Evolutionary conservation across 352 stramenopile genomes (phyloP), one percentile per base, ranked within the genome.

Genomic region (Stramenopiles sp.): DNA sequence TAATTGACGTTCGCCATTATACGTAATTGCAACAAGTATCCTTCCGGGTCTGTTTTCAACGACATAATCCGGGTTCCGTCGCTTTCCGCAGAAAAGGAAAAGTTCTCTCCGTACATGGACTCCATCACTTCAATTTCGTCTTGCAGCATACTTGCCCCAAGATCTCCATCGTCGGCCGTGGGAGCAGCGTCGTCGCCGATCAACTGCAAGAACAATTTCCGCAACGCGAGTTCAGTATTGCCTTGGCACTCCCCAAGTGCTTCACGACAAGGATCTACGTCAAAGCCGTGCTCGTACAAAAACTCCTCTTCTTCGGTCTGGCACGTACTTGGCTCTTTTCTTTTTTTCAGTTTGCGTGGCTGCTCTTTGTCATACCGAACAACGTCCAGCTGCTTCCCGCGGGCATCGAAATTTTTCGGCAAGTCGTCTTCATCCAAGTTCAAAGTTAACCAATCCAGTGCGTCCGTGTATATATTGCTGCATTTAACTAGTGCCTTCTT

Each of bases 351-450:
- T 6, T 71, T 71, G 12, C 33, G 35, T 6, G 6, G 33, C 33
- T 71, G 33, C 4, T 71, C 35, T 71, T 2, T 71, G 12, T 33
- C 53, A 31, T 35, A 6, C 33, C 35, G 53, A 31, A 71, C 53
- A 6, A 92, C 88, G 73, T 94, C 88, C 12, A 95, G 80, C 48
- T 95, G 87, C n/a, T 89, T 94, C 25, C 88, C 88, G 68, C 87
- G 80, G 0, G 89, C 86, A 73, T 91, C 90, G 76, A 94, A 95
- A 3, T 82, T 82, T 6, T 71, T 37, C 4, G 74, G 78, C n/a
- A 84, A 68, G 32, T 81, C 43, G 35, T 81, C 63, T 33, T 83
- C 79, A 1, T 48, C 33, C 4, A 81, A 36, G 74, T 81, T 75
- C n/a, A 83, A 18, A 48, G 74, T 79, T n/a, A 80, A 75, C 79